Conservation (phyloP, 495 filamentous ascomycete species). For the Penicillium chermesinum region DNA sequence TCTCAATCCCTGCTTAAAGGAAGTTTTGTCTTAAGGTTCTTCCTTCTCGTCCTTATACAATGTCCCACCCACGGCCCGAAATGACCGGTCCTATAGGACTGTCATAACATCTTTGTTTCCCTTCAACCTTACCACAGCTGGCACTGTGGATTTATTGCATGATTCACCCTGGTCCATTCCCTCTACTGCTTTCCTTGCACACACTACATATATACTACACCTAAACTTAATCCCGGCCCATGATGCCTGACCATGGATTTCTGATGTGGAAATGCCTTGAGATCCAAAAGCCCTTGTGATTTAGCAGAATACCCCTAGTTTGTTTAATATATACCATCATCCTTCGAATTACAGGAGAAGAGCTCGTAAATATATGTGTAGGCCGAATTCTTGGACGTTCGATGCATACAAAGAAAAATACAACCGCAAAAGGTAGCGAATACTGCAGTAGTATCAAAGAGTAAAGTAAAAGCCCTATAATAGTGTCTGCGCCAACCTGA, state of each 20-base stretch:
- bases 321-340: slow-evolving; percentile 4
- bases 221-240: slow-evolving; percentile 23
- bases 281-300: slow-evolving; percentile 19
- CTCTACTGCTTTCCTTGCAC: background rate
- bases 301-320: slow-evolving; percentile 28
- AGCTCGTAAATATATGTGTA: background rate
- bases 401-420: too few species aligned
- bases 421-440: too few species aligned
- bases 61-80: slow-evolving; percentile 1
- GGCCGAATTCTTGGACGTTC: too few species aligned
- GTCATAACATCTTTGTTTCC: slow-evolving; percentile 5
- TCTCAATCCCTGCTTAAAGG: slow-evolving; percentile 15
- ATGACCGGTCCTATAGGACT: slow-evolving; percentile 5
- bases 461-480: too few species aligned
- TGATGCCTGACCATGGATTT: slow-evolving; percentile 23
- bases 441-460: too few species aligned
- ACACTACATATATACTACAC: slow-evolving; percentile 7
- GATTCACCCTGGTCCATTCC: background rate
- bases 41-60: background rate
- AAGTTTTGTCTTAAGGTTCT: slow-evolving; percentile 1
- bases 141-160: slow-evolving; percentile 19
- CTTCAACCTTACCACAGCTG: slow-evolving; percentile 19
- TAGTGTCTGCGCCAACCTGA: too few species aligned
- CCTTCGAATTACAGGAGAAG: background rate
- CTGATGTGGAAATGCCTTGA: slow-evolving; percentile 16